Evolutionary conservation across 2,329 filamentous ascomycete genomes (phyloP), one percentile per base, ranked within the genome.

Genomic region (Xylaria sp.): DNA sequence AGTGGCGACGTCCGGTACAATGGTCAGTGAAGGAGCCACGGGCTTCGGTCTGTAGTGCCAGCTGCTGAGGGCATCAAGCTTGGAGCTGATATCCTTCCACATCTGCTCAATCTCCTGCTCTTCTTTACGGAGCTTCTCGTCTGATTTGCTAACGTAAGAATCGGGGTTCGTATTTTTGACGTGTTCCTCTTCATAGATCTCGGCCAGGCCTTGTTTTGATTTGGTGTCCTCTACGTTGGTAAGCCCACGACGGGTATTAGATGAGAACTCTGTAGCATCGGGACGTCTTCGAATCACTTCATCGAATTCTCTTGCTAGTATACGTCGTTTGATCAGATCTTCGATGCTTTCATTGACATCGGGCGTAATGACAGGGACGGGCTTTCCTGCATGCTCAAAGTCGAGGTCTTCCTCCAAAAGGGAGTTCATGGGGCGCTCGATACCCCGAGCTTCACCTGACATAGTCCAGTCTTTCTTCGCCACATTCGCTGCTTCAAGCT

Each of bases 11-110:
- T 98, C 95, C 31, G 93, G 88, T 40, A 97, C 91, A 64, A 97
- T 92, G 51, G 93, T 94, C 71, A 99, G 88, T 54, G 89, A 88
- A n/a, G 93, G 89, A 60, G 91, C 91, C 1, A 91, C 87, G 11
- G 93, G 90, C 83, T 94, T 97, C 63, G 96, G 96, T 80, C 93
- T 94, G 87, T 97, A 97, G 82, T 97, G 92, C 90, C 93, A 97
- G 79, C 92, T 97, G 80, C 90, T 94, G 71, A 99, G 89, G 31
- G 93, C 89, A 80, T 99, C 96, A 64, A 99, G 89, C 71, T 93
- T 92, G 54, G 87, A 88, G 76, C 88, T 90, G 62, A 97, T 86
- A 42, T 92, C 91, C 74, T 89, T 92, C 94, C 96, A 99, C 75
- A 97, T 83, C 36, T 85, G 85, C 75, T 91, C 89, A 63, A 98